These are phyloP conservation scores for Babesia ovata DNA, from an alignment of 169 alveolate genomes.

Conservation along the genomic window DNA sequence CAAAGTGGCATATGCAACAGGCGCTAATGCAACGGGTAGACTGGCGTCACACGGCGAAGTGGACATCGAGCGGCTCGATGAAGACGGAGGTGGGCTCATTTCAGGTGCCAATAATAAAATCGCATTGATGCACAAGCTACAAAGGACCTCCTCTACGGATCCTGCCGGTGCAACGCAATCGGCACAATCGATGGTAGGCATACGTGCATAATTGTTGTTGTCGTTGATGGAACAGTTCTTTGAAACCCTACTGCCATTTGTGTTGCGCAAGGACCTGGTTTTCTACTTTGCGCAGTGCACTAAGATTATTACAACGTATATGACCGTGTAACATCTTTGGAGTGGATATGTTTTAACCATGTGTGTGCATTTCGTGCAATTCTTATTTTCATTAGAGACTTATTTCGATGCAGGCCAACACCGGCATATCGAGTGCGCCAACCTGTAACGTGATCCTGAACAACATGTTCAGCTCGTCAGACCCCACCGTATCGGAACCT, in stretches of 20 bases:
- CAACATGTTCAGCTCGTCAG: constrained; percentile 84
- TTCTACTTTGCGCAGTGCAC: too few relatives aligned
- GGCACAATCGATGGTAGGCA: constrained; percentile 7
- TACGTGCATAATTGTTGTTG: not conserved
- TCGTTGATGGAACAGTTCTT: not conserved
- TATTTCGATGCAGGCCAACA: constrained; percentile 9
- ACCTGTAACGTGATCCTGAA: constrained; percentile 76
- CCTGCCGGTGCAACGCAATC: not conserved
- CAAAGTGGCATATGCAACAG: constrained; percentile 76
- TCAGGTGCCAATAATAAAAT: constrained; percentile 81
- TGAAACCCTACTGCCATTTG: too few relatives aligned
- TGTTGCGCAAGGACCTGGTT: too few relatives aligned
- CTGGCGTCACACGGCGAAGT: constrained; percentile 39
- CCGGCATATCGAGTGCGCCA: constrained; percentile 34
- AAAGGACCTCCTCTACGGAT: constrained; percentile 41
- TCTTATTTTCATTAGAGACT: not conserved
- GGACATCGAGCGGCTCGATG: constrained; percentile 73
- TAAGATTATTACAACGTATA: not conserved
- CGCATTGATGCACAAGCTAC: constrained; percentile 82
- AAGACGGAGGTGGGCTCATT: constrained; percentile 76
- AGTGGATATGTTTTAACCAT: too few relatives aligned
- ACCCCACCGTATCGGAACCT: constrained; percentile 72
- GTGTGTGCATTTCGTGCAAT: not conserved
- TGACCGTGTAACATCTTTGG: too few relatives aligned
- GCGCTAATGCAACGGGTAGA: constrained; percentile 34